Evolutionary conservation across 2,329 filamentous ascomycete genomes (phyloP), one percentile per base, ranked within the genome.

Genomic region (Cladorrhinum sp.): DNA sequence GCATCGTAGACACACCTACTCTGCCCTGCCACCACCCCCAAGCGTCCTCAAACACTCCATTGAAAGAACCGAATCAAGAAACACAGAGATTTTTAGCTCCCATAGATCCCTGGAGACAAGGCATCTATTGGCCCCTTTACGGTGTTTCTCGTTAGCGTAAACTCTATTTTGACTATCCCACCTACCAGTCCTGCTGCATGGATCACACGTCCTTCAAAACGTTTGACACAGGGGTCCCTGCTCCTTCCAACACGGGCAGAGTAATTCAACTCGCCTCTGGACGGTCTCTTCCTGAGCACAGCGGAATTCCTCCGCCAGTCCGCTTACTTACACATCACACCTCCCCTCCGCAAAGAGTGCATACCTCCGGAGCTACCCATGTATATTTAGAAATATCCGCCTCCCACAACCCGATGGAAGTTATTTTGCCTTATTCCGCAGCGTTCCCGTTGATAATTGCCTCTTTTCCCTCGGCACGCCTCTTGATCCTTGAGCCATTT

Each of bases 111-210:
- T 13, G 9, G 12, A 13, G 12, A 36, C 10, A 36, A 3, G 16
- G 12, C 10, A 38, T 27, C 41, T 18, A 60, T 49, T 54, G 54
- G 54, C 27, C 12, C 10, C 16, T 45, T 48, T 61, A 50, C 53
- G 49, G 36, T 1, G 32, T 36, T 36, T 36, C 7, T 38, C 5
- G 6, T 50, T 61, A 61, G 59, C 52, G 59, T 25, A 57, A 61
- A 61, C 59, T 54, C 50, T 61, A 57, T 54, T 57, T 32, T 10
- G 53, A 55, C 54, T 24, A 49, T 48, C 13, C 20, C 22, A 56
- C 23, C 20, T 38, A 5, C 20, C 20, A 12, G 24, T 29, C 23
- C 22, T 48, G n/a, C 32, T 12, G 32, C 12, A 36, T 36, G 12
- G 32, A 36, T 36, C 32, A 36, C 16, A 8, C 32, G 32, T 36